A percentile compares a stretch with the other conserved stretches of the same genome.
These are phyloP conservation scores for Cornus suecica DNA, from an alignment of 148 eudicot genomes.

Conservation along the genomic window DNA sequence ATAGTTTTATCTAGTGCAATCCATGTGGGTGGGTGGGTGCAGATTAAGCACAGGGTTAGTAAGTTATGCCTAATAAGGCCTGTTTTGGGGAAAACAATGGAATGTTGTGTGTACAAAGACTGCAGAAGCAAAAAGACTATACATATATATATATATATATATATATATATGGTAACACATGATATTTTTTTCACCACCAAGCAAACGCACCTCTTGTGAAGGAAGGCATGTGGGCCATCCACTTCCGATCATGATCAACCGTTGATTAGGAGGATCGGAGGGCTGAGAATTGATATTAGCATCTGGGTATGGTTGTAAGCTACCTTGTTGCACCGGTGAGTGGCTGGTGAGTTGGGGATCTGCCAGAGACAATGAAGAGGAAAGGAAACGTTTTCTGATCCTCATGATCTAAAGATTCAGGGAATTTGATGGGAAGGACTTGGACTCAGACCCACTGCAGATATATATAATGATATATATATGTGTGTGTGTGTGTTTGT, in stretches of 20 bases:
- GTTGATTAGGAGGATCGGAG: slow-evolving; percentile 33
- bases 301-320: not conserved
- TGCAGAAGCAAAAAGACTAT: no score
- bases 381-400: slow-evolving; percentile 66
- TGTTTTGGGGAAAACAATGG: slow-evolving; percentile 5
- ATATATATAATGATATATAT: no score
- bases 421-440: slow-evolving; percentile 1
- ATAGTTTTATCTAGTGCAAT: not conserved
- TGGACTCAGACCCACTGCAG: not conserved
- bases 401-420: slow-evolving; percentile 32
- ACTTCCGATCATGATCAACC: slow-evolving; percentile 26
- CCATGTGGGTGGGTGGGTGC: slow-evolving; percentile 13
- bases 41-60: not conserved
- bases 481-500: no score
- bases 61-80: not conserved
- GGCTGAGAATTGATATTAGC: slow-evolving; percentile 15
- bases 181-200: not conserved
- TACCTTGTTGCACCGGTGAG: slow-evolving; percentile 10
- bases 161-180: no score
- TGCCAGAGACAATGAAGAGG: slow-evolving; percentile 38
- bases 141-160: no score
- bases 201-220: slow-evolving; percentile 11
- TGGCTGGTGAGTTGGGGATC: slow-evolving; percentile 46
- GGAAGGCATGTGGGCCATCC: slow-evolving; percentile 7
- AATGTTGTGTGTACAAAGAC: not conserved